Conservation (phyloP, 345 rosid genomes). For the Corchorus olitorius region DNA sequence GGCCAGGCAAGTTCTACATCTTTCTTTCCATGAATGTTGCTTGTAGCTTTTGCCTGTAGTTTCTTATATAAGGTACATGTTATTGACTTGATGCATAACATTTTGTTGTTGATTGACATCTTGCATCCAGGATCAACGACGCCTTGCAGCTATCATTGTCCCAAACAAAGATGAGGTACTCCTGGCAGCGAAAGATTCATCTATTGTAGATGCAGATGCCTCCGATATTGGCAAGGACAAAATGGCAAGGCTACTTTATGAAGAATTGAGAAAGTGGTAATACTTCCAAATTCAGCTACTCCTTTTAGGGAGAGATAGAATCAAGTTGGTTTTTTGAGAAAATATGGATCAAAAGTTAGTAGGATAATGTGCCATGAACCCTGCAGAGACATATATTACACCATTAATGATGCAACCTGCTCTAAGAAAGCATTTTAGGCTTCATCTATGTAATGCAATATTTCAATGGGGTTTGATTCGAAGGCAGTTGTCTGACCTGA, state of each 20-base stretch:
- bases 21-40: neutral
- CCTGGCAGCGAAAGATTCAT: conserved; percentile 47
- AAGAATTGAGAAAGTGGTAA: conserved; percentile 76
- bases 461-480: no score
- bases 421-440: neutral
- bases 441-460: neutral
- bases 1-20: conserved; percentile 65
- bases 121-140: conserved; percentile 73
- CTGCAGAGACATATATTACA: neutral
- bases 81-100: neutral
- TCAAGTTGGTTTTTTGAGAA: neutral
- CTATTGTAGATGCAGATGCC: conserved; percentile 50
- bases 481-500: neutral
- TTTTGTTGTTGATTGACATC: neutral
- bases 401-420: neutral
- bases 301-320: neutral
- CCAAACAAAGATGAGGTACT: conserved; percentile 84
- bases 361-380: neutral
- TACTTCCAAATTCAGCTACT: conserved; percentile 1
- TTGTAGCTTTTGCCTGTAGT: neutral
- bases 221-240: conserved; percentile 62
- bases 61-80: neutral
- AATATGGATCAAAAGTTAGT: neutral
- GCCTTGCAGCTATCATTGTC: conserved; percentile 81
- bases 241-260: conserved; percentile 43